Evolutionary conservation across 768 basidiomycete genomes (phyloP).

Genomic region (Naganishia vaughanmartiniae): DNA sequence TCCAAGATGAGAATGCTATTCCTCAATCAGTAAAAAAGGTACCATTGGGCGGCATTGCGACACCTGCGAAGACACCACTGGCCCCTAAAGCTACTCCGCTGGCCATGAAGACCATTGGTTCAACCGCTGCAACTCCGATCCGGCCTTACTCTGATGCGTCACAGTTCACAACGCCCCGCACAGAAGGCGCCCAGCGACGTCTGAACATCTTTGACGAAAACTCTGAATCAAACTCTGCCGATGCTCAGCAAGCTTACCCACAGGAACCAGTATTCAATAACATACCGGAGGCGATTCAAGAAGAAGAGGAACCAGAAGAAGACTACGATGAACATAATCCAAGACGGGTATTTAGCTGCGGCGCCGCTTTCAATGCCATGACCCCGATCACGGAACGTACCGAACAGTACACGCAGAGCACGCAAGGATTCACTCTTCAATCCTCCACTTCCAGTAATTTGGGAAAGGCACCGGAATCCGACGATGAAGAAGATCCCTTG

Average conservation of each 20-base stretch:
- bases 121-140: background rate
- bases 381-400: constrained; percentile 97
- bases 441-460: constrained; percentile 41
- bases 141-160: background rate
- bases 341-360: constrained; percentile 34
- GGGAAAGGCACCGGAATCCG: constrained; percentile 15
- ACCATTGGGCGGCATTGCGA: constrained; percentile 29
- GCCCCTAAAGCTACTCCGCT: constrained; percentile 11
- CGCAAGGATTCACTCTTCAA: constrained; percentile 54
- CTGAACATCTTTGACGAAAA: constrained; percentile 12
- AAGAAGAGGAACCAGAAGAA: constrained; percentile 40
- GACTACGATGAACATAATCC: constrained; percentile 28
- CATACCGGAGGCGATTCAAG: constrained; percentile 18
- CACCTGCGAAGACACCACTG: constrained; percentile 39
- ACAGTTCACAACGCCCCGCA: constrained; percentile 14
- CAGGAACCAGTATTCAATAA: constrained; percentile 29
- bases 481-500: constrained; percentile 13
- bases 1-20: constrained; percentile 38
- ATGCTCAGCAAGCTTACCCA: background rate
- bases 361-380: constrained; percentile 73
- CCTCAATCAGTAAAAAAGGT: constrained; percentile 22
- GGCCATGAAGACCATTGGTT: constrained; percentile 4
- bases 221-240: background rate
- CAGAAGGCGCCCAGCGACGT: constrained; percentile 10
- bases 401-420: constrained; percentile 73